phyloP scores from a whole-genome alignment of 78 protist genomes.

The Cavenderia fasciculata region DNA sequence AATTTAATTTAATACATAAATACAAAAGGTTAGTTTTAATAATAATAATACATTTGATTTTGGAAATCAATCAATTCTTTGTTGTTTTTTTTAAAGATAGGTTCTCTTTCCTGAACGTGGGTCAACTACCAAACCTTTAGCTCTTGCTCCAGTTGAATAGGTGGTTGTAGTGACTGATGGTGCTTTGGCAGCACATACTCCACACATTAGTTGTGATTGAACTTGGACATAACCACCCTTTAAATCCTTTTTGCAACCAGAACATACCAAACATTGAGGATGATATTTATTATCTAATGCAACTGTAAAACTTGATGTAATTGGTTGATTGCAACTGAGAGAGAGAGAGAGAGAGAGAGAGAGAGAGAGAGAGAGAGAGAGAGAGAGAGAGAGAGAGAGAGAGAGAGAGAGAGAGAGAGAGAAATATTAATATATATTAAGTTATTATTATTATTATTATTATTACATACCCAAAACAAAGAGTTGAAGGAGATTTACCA shows the following conservation, averaged over 20 bases:
- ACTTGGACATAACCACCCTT: conserved; percentile 27
- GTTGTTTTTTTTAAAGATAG: conserved; percentile 3
- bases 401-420: too few relatives aligned
- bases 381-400: too few relatives aligned
- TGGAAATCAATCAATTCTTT: too few relatives aligned
- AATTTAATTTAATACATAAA: too few relatives aligned
- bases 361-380: too few relatives aligned
- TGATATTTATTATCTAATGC: conserved; percentile 28
- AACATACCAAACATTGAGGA: conserved; percentile 53
- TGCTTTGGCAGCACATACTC: background rate
- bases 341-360: too few relatives aligned
- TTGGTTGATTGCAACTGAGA: conserved; percentile 20
- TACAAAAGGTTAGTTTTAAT: too few relatives aligned
- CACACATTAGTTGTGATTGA: conserved; percentile 6
- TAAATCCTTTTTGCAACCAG: conserved; percentile 1
- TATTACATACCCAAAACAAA: background rate
- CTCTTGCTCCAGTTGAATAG: background rate
- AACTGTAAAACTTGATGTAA: conserved; percentile 12
- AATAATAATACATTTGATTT: too few relatives aligned
- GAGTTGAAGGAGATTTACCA: background rate
- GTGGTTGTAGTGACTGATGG: background rate
- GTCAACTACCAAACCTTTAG: conserved; percentile 16
- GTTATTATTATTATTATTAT: background rate
- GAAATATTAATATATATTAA: background rate
- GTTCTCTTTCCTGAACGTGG: conserved; percentile 27